Evolutionary conservation across 768 basidiomycete genomes (phyloP), one percentile per base, ranked within the genome.

Genomic region (Lentinula raphanica): DNA sequence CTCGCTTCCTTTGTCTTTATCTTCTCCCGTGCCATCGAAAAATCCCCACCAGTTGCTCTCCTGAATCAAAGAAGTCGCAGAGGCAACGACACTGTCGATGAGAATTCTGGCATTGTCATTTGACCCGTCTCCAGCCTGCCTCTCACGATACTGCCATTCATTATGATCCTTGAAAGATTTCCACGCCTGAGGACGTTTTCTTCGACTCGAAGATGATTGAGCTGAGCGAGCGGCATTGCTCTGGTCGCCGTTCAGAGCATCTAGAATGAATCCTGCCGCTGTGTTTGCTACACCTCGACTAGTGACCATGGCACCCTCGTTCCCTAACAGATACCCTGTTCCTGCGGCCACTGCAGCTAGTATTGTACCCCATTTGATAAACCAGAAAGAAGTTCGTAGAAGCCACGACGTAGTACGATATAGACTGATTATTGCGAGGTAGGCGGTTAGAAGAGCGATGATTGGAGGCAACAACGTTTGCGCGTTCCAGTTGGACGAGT

Each of bases 391-490:
- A 32, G 81, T 82, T 59, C 87, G 80, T 61, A 92, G 71, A 64
- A 88, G 76, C 85, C 87, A 92, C 23, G 78, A 79, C 12, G 90
- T 86, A 4, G 91, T 92, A 59, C 88, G 86, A 72, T 91, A 91
- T 54, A 91, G 70, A 67, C 84, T 89, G 40, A 85, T 60, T n/a
- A 93, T 75, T 3, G 88, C 88, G 59, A 91, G 77, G 70, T 92
- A 93, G 19, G 88, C 85, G 4, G 80, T 78, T 53, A 92, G 69
- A 29, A 92, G 69, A 59, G 82, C 86, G 65, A 93, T 82, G 66
- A 92, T 71, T 0, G 90, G 90, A 7, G 90, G 89, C 19, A 92
- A 65, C 48, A 91, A 66, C 28, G 78, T 79, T 67, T 91, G 85
- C 5, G 77, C 74, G 64, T 88, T 80, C 87, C 87, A 90, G 59